Evolutionary conservation across 75 land plant genomes (phyloP).

Genomic region (Adiantum capillusveneris): DNA sequence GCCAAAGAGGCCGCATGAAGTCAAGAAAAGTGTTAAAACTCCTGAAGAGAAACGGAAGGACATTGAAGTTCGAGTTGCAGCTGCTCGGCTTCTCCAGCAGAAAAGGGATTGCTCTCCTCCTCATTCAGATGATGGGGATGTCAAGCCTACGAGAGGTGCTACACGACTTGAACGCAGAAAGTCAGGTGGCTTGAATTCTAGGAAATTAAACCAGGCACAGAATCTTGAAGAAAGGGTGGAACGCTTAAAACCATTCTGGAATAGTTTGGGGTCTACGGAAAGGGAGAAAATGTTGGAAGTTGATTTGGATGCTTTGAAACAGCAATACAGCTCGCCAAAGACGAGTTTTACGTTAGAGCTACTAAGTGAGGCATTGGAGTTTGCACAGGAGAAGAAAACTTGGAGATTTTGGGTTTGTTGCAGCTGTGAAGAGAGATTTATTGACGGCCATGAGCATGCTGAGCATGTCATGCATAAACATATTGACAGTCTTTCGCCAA

Average conservation of each 20-base stretch:
- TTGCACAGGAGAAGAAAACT: constrained; percentile 36
- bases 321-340: constrained; percentile 31
- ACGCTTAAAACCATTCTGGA: constrained; percentile 50
- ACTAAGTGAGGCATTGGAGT: constrained; percentile 47
- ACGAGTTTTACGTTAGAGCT: constrained; percentile 26
- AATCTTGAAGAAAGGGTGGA: constrained; percentile 44
- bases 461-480: constrained; percentile 60
- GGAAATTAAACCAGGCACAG: constrained; percentile 21
- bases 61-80: constrained; percentile 87
- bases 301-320: constrained; percentile 30
- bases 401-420: constrained; percentile 84
- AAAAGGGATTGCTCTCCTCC: constrained; percentile 24
- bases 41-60: constrained; percentile 75
- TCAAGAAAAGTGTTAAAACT: constrained; percentile 80
- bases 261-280: constrained; percentile 25
- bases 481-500: constrained; percentile 38
- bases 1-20: constrained; percentile 70
- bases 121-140: constrained; percentile 15
- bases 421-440: constrained; percentile 50
- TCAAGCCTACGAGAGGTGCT: neutral
- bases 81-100: constrained; percentile 74
- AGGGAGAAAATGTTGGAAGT: constrained; percentile 41
- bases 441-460: constrained; percentile 32
- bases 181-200: constrained; percentile 11
- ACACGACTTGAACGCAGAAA: constrained; percentile 35